phyloP scores from a whole-genome alignment of 164 flowering plant genomes.

The Echeveria elegans region DNA sequence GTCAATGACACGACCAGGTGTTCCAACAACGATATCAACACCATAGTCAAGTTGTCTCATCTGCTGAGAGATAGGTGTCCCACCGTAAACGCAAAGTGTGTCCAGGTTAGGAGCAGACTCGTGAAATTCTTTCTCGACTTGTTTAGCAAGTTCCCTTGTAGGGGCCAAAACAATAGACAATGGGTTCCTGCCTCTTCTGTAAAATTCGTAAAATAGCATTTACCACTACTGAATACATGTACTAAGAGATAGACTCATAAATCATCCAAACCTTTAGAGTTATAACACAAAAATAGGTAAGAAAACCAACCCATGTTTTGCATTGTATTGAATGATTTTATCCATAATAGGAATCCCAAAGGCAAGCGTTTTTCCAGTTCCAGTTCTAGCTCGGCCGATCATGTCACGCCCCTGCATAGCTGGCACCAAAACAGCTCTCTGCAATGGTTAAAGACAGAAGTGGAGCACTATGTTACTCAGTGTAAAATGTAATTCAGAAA shows the following conservation, averaged over 20 bases:
- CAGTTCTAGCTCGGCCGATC: constrained; percentile 90
- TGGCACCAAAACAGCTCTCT: constrained; percentile 93
- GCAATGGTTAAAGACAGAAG: constrained; percentile 4
- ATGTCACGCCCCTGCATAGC: constrained; percentile 96
- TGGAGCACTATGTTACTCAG: background rate
- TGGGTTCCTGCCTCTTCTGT: constrained; percentile 60
- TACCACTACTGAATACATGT: background rate
- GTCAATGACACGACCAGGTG: constrained; percentile 81
- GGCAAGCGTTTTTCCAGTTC: constrained; percentile 96
- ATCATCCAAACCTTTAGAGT: background rate
- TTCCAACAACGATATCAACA: constrained; percentile 71
- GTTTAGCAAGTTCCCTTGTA: constrained; percentile 70
- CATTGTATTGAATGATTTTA: constrained; percentile 58
- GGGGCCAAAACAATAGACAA: constrained; percentile 70
- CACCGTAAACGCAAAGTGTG: constrained; percentile 65
- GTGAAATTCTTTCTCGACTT: constrained; percentile 64
- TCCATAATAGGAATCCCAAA: constrained; percentile 94
- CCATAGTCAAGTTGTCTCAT: constrained; percentile 62
- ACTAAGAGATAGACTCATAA: background rate
- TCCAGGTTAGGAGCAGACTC: constrained; percentile 51
- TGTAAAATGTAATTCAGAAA: background rate
- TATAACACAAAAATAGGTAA: background rate
- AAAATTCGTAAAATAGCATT: background rate
- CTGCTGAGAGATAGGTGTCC: constrained; percentile 51
- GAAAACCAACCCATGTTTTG: constrained; percentile 63